A percentile compares a stretch with the other conserved stretches of the same genome.
phyloP scores from a whole-genome alignment of 2,329 filamentous ascomycete genomes.

The Phaeomoniella chlamydospora region DNA sequence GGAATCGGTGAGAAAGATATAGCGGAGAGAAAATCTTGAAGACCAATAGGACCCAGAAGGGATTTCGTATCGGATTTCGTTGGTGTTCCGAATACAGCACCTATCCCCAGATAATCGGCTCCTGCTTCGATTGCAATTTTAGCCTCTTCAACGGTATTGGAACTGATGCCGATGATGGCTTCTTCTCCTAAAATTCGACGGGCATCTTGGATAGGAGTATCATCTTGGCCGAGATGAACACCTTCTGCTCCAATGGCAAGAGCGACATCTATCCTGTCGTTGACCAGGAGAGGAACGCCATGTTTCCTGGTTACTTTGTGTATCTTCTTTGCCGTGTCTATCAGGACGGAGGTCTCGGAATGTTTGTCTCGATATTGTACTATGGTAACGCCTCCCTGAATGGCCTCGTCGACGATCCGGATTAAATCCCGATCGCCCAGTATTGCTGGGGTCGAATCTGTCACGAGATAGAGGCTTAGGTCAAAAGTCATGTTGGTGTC shows the following conservation, averaged over 20 bases:
- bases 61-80: conserved; percentile 85
- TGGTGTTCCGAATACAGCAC: conserved; percentile 72
- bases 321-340: conserved; percentile 55
- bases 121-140: conserved; percentile 55
- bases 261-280: conserved; percentile 83
- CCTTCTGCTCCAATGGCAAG: conserved; percentile 77
- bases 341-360: conserved; percentile 55
- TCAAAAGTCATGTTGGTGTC: conserved; percentile 41
- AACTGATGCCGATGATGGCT: conserved; percentile 79
- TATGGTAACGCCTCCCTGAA: conserved; percentile 67
- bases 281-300: conserved; percentile 72
- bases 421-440: conserved; percentile 58
- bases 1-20: conserved; percentile 37
- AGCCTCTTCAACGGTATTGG: conserved; percentile 61
- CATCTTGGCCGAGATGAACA: conserved; percentile 89
- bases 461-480: conserved; percentile 81
- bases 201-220: conserved; percentile 60
- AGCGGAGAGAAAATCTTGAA: conserved; percentile 48
- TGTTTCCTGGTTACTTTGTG: conserved; percentile 55
- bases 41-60: conserved; percentile 60
- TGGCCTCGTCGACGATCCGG: conserved; percentile 57
- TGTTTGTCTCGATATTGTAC: conserved; percentile 88
- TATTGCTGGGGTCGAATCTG: conserved; percentile 78
- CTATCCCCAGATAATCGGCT: conserved; percentile 85
- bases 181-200: conserved; percentile 57